Evolutionary conservation across 164 flowering plant species (phyloP).

Genomic region (Sextonia rubra): DNA sequence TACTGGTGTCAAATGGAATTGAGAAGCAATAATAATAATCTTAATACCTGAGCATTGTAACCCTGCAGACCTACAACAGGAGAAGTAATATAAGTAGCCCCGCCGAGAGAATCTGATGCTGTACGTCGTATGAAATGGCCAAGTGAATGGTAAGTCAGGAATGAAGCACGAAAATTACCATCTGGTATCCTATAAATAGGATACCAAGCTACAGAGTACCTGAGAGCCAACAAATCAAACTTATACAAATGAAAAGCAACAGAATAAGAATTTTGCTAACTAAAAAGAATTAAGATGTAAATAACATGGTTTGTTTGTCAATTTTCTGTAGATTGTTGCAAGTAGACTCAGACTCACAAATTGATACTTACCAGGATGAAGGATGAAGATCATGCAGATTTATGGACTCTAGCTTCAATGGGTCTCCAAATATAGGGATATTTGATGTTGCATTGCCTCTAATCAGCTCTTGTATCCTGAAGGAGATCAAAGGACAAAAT

Average conservation of each 20-base stretch:
- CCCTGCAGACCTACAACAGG: slow-evolving; percentile 74
- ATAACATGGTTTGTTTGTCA: background rate
- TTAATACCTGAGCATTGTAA: slow-evolving; percentile 69
- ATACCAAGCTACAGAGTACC: slow-evolving; percentile 91
- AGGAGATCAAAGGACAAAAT: background rate
- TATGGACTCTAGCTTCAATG: slow-evolving; percentile 32
- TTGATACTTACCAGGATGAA: slow-evolving; percentile 57
- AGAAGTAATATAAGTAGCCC: slow-evolving; percentile 26
- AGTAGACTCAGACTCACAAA: background rate
- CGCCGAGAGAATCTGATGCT: slow-evolving; percentile 14
- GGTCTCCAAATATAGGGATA: slow-evolving; percentile 49
- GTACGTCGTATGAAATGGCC: slow-evolving; percentile 44
- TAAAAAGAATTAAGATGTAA: no score
- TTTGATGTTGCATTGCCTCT: slow-evolving; percentile 27
- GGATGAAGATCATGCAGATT: slow-evolving; percentile 59
- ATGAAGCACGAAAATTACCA: slow-evolving; percentile 60
- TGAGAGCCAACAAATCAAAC: slow-evolving; percentile 24
- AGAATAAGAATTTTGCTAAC: background rate
- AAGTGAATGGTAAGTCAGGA: slow-evolving; percentile 79
- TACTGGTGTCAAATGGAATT: no score
- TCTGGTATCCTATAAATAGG: slow-evolving; percentile 84
- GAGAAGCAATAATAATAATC: background rate
- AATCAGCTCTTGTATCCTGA: slow-evolving; percentile 61
- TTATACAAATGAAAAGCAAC: background rate
- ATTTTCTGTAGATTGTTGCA: background rate